Conservation (phyloP, 2,329 filamentous ascomycete species). For the Tolypocladium endophyticum region DNA sequence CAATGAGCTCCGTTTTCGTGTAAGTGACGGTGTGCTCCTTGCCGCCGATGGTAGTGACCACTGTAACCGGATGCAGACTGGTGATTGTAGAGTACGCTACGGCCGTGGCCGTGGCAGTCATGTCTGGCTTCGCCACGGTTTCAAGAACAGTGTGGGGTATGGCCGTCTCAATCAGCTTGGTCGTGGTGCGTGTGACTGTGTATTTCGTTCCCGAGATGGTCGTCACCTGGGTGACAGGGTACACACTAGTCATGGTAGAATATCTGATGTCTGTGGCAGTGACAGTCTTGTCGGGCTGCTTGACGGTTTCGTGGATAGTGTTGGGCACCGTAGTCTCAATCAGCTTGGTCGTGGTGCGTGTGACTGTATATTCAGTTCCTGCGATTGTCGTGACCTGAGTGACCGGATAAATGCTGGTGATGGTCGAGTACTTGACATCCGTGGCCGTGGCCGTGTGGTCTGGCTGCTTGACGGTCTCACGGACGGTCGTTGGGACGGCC, state of each 20-base stretch:
- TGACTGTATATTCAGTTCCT: constrained; percentile 9
- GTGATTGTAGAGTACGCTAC: constrained; percentile 29
- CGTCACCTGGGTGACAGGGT: constrained; percentile 24
- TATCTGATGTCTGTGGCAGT: constrained; percentile 12
- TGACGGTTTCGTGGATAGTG: constrained; percentile 11
- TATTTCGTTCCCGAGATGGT: constrained; percentile 12
- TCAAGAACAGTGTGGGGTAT: constrained; percentile 15
- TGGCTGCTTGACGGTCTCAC: constrained; percentile 7
- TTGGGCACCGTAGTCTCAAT: constrained; percentile 17
- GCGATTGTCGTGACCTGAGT: constrained; percentile 21
- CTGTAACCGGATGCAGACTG: constrained; percentile 24
- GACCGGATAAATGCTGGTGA: constrained; percentile 24
- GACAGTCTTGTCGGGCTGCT: constrained; percentile 3
- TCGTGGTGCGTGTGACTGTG: constrained; percentile 12
- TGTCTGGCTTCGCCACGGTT: constrained; percentile 4
- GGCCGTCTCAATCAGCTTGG: constrained; percentile 14
- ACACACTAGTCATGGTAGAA: constrained; percentile 29
- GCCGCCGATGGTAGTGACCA: constrained; percentile 32
- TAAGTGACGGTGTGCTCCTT: constrained; percentile 22
- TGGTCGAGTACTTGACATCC: constrained; percentile 25
- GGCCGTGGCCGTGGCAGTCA: constrained; percentile 5
- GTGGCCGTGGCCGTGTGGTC: constrained; percentile 7
- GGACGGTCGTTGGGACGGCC: constrained; percentile 15
- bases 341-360: constrained; percentile 12
- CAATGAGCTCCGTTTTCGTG: constrained; percentile 26